These are phyloP conservation scores for Exophiala viscosa DNA, from an alignment of 2,329 filamentous ascomycete species.

Conservation along the genomic window DNA sequence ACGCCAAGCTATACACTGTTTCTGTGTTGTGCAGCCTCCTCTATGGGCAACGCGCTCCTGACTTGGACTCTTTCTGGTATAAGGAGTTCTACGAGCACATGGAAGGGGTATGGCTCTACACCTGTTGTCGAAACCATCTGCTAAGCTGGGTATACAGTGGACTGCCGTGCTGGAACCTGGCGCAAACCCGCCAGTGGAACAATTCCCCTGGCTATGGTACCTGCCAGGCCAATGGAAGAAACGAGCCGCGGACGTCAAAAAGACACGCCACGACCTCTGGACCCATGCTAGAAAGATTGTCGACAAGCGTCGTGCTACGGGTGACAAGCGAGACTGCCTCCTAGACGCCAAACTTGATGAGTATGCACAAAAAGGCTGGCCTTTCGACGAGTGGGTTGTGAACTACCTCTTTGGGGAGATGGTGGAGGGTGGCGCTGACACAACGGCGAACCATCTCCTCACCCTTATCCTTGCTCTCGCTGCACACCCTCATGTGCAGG, in stretches of 20 bases:
- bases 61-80: too few species aligned
- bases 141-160: too few species aligned
- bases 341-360: conserved; percentile 39
- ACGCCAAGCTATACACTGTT: too few species aligned
- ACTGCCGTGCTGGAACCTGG: conserved; percentile 35
- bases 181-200: conserved; percentile 47
- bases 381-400: conserved; percentile 9
- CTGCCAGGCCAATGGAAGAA: conserved; percentile 41
- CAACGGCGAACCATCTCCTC: conserved; percentile 20
- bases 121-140: too few species aligned
- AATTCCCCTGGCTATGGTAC: conserved; percentile 42
- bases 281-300: conserved; percentile 33
- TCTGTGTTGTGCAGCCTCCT: too few species aligned
- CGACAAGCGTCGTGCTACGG: conserved; percentile 20
- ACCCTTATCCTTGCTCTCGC: conserved; percentile 34
- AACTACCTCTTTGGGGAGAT: conserved; percentile 20
- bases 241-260: conserved; percentile 34
- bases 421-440: conserved; percentile 19
- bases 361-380: conserved; percentile 5
- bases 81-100: too few species aligned
- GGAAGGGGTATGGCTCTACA: too few species aligned
- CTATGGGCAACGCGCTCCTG: too few species aligned
- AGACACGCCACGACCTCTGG: conserved; percentile 40
- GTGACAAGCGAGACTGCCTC: too few species aligned
- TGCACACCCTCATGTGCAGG: conserved; percentile 5